Percentiles rank a stretch among this genome's conserved stretches.
phyloP scores from a whole-genome alignment of 2,329 filamentous ascomycete species.

The Epichloe uncinata region DNA sequence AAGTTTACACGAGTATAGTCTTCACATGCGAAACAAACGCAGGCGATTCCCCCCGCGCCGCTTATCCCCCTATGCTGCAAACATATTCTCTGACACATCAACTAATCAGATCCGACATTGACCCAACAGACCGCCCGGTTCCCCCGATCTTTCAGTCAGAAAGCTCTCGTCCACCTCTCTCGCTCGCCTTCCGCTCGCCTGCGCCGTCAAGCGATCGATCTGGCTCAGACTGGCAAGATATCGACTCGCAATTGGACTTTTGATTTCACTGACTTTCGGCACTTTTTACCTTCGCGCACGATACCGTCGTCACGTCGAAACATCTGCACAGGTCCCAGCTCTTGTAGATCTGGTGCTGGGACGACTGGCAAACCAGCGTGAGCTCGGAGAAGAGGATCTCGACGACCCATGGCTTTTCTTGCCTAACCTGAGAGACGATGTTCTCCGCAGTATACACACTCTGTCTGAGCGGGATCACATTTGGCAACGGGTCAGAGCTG shows the following conservation, averaged over 20 bases:
- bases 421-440: constrained; percentile 81
- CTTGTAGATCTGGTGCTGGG: constrained; percentile 78
- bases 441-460: constrained; percentile 70
- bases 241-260: constrained; percentile 68
- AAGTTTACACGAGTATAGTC: constrained; percentile 27
- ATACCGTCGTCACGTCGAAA: constrained; percentile 49
- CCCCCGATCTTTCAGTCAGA: constrained; percentile 46
- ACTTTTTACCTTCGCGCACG: constrained; percentile 50
- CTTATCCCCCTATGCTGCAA: not conserved
- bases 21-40: not conserved
- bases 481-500: constrained; percentile 69
- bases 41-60: not conserved
- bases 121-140: constrained; percentile 58
- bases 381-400: constrained; percentile 53
- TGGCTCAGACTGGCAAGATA: constrained; percentile 71
- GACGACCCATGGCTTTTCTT: constrained; percentile 74
- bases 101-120: constrained; percentile 80
- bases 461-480: constrained; percentile 63
- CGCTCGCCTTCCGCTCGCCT: constrained; percentile 79
- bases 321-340: constrained; percentile 61
- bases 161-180: constrained; percentile 75
- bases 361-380: constrained; percentile 70
- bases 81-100: constrained; percentile 37
- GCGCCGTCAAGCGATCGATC: constrained; percentile 65
- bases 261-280: constrained; percentile 36